These are phyloP conservation scores for Oryza australiensis DNA, from an alignment of 176 grass and related monocot genomes.

Conservation along the genomic window DNA sequence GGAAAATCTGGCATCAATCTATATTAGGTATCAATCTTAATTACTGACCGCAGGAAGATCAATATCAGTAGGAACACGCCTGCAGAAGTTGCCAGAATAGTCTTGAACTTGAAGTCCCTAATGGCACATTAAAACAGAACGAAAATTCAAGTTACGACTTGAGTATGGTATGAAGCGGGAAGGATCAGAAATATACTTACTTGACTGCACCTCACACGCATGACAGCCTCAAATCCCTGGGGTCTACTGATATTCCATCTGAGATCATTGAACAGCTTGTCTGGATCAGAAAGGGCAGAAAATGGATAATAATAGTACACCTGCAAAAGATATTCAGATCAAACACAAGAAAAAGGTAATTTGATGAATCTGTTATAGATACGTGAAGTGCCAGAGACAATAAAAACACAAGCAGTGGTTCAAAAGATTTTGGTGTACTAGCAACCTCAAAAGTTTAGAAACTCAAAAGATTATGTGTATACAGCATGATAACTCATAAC, in stretches of 20 bases:
- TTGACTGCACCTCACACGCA: constrained; percentile 89
- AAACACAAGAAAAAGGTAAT: not conserved
- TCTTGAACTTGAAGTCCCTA: constrained; percentile 89
- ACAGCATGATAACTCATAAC: not conserved
- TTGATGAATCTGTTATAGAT: not conserved
- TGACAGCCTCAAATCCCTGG: constrained; percentile 96
- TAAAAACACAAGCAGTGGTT: not conserved
- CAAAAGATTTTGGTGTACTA: not conserved
- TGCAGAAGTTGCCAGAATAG: constrained; percentile 85
- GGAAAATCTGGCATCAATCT: not conserved
- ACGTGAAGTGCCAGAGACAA: not conserved
- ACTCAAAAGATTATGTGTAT: not conserved
- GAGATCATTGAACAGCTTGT: constrained; percentile 91
- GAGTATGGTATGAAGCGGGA: not conserved
- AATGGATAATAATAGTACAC: constrained; percentile 93
- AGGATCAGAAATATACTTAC: constrained; percentile 38
- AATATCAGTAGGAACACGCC: constrained; percentile 88
- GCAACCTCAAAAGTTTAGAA: constrained; percentile 8
- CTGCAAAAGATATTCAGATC: constrained; percentile 44
- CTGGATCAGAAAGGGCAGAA: constrained; percentile 87
- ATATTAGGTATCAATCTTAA: not conserved
- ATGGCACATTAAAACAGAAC: not conserved
- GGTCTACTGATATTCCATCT: constrained; percentile 94
- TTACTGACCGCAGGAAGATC: constrained; percentile 82
- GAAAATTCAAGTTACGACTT: constrained; percentile 23